phyloP scores from a whole-genome alignment of 1,284 basidiomycete genomes.

The Cutaneotrichosporon daszewskae region DNA sequence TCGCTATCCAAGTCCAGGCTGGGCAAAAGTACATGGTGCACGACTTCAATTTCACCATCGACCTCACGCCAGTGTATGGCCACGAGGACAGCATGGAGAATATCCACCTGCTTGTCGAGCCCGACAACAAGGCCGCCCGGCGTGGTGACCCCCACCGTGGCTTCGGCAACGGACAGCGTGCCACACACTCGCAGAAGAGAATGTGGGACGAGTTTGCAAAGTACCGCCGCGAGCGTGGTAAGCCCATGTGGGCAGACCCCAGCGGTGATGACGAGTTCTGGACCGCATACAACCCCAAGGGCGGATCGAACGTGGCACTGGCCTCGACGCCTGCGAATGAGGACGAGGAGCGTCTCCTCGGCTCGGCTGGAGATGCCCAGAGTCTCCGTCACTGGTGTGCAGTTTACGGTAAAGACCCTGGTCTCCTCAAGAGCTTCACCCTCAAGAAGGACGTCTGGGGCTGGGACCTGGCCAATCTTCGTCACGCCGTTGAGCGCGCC shows the following conservation, averaged over 20 bases:
- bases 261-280: constrained; percentile 11
- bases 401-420: constrained; percentile 59
- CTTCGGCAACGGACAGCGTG: constrained; percentile 2
- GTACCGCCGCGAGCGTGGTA: constrained; percentile 5
- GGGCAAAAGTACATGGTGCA: constrained; percentile 26
- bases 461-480: constrained; percentile 56
- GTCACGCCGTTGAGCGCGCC: constrained; percentile 52
- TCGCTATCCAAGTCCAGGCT: constrained; percentile 9
- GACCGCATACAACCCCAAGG: background rate
- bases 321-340: background rate
- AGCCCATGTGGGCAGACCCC: constrained; percentile 10
- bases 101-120: constrained; percentile 22
- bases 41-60: constrained; percentile 42
- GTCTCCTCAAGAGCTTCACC: constrained; percentile 60
- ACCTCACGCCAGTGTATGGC: constrained; percentile 24
- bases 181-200: background rate
- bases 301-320: background rate
- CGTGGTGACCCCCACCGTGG: constrained; percentile 15
- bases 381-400: constrained; percentile 62
- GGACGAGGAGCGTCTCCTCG: constrained; percentile 16
- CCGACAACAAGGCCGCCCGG: constrained; percentile 8
- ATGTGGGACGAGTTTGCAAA: constrained; percentile 6
- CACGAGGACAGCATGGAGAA: constrained; percentile 31
- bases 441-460: constrained; percentile 63
- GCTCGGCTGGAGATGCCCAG: background rate